These are phyloP conservation scores for Schizochytrium sp. DNA, from an alignment of 108 stramenopile genomes.

Conservation along the genomic window DNA sequence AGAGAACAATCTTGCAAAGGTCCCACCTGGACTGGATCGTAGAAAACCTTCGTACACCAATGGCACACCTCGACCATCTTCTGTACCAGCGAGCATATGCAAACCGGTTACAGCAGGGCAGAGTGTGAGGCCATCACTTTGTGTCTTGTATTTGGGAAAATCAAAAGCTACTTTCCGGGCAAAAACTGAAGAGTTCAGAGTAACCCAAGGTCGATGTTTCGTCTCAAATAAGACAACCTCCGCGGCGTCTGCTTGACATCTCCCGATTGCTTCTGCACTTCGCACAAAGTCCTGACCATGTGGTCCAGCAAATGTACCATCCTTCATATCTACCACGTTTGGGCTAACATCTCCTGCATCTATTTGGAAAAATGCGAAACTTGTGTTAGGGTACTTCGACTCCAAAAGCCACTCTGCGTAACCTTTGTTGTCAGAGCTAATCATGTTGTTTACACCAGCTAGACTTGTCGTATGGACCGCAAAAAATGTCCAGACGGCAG, in stretches of 20 bases:
- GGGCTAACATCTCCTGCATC: conserved; percentile 48
- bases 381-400: conserved; percentile 35
- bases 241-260: conserved; percentile 33
- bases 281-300: conserved; percentile 20
- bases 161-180: conserved; percentile 5
- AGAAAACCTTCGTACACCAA: conserved; percentile 25
- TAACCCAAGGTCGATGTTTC: not conserved
- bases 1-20: not conserved
- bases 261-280: conserved; percentile 21
- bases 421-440: conserved; percentile 58
- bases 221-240: not conserved
- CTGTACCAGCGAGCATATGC: conserved; percentile 55
- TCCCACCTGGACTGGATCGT: not conserved
- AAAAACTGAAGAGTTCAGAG: not conserved
- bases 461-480: conserved; percentile 53
- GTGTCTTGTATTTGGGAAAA: not conserved
- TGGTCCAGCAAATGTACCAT: conserved; percentile 45
- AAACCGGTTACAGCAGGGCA: conserved; percentile 33
- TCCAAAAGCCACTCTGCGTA: conserved; percentile 55
- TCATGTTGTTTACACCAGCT: conserved; percentile 29
- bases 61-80: conserved; percentile 33
- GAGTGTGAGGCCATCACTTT: not conserved
- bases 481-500: conserved; percentile 39
- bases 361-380: conserved; percentile 34
- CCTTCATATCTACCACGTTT: conserved; percentile 14